Percentiles rank a stretch among this genome's conserved stretches.
Conservation (phyloP, 805 yeast species). For the Myxozyma kluyveri region DNA sequence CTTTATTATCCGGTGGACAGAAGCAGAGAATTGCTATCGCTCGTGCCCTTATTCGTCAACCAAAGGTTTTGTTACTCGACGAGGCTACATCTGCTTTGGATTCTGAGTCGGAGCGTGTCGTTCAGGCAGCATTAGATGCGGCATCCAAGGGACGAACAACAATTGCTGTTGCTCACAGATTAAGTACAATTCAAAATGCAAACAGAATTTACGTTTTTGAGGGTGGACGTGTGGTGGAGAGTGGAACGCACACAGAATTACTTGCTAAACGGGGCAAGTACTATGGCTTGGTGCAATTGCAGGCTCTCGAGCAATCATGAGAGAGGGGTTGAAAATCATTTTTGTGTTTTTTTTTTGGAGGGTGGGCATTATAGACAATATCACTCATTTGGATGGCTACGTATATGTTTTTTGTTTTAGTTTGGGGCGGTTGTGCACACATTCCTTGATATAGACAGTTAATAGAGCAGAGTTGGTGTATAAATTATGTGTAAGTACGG, state of each 20-base stretch:
- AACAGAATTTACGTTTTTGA: slow-evolving; percentile 52
- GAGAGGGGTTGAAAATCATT: too few species aligned
- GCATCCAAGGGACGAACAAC: slow-evolving; percentile 68
- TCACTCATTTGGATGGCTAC: too few species aligned
- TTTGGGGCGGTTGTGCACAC: too few species aligned
- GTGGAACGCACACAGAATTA: slow-evolving; percentile 47
- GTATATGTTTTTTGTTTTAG: too few species aligned
- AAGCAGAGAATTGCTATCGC: slow-evolving; percentile 66
- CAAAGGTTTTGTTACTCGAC: slow-evolving; percentile 54
- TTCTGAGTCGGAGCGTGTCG: slow-evolving; percentile 61
- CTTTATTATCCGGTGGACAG: slow-evolving; percentile 62
- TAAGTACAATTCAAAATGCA: slow-evolving; percentile 58
- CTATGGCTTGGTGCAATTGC: slow-evolving; percentile 43
- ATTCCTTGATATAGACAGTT: too few species aligned
- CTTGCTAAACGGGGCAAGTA: slow-evolving; percentile 41
- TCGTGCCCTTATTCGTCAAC: slow-evolving; percentile 57
- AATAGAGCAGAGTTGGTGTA: too few species aligned
- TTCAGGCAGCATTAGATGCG: slow-evolving; percentile 57
- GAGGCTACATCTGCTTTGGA: slow-evolving; percentile 58
- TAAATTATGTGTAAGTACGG: too few species aligned
- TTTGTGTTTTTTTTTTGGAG: too few species aligned
- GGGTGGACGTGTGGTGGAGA: slow-evolving; percentile 55
- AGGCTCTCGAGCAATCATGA: slow-evolving; percentile 43
- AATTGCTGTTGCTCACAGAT: slow-evolving; percentile 72
- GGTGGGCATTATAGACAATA: too few species aligned